Conservation (phyloP, 164 flowering plant species). For the Vitis labrusca region DNA sequence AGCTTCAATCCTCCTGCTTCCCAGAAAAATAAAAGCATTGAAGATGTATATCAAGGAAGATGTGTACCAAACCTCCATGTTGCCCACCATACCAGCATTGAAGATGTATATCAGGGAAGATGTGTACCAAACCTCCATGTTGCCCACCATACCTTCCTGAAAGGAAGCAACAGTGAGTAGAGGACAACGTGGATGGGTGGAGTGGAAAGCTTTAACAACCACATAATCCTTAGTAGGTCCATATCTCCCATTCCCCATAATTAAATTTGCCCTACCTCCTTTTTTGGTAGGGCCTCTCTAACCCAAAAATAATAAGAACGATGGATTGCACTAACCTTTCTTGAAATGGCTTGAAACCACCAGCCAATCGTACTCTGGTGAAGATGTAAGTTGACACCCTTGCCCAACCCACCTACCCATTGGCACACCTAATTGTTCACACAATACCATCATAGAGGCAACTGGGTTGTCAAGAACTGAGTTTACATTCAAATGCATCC, state of each 20-base stretch:
- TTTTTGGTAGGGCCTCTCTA: not conserved
- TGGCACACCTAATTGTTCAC: too few relatives aligned
- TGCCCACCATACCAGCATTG: not conserved
- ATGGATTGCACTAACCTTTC: conserved; percentile 10
- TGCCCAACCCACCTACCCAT: conserved; percentile 1
- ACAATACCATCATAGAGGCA: too few relatives aligned
- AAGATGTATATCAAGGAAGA: too few relatives aligned
- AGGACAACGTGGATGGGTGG: conserved; percentile 23
- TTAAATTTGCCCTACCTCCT: not conserved
- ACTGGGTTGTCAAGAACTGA: too few relatives aligned
- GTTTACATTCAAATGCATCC: too few relatives aligned
- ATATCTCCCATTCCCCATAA: not conserved
- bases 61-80: too few relatives aligned
- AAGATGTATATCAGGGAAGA: too few relatives aligned
- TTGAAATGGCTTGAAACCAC: conserved; percentile 28
- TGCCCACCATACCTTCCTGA: not conserved
- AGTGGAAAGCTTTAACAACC: conserved; percentile 23
- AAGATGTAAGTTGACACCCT: not conserved
- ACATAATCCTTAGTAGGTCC: conserved; percentile 16
- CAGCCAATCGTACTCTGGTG: conserved; percentile 13
- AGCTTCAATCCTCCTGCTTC: too few relatives aligned
- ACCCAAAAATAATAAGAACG: not conserved
- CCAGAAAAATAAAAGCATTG: too few relatives aligned
- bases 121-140: too few relatives aligned
- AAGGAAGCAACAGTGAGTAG: conserved; percentile 5